Percentiles rank a stretch among this genome's conserved stretches.
Conservation (phyloP, 257 asterid species). For the Mitragyna speciosa region DNA sequence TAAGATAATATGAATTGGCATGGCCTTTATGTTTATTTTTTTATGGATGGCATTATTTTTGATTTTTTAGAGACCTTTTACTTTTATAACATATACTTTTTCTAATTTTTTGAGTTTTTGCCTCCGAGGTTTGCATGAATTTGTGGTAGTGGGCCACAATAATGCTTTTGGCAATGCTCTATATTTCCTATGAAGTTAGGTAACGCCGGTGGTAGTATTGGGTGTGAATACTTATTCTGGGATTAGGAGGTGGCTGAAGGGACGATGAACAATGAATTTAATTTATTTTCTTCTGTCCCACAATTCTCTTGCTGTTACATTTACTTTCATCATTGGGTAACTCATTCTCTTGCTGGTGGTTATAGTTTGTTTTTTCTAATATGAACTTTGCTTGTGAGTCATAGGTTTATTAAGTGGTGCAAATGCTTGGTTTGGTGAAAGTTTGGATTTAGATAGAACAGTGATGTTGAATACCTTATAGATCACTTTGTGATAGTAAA, state of each 20-base stretch:
- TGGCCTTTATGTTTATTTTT: not conserved
- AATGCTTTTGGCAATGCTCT: not conserved
- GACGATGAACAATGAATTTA: not conserved
- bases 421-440: not conserved
- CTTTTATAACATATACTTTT: not conserved
- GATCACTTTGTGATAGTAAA: not conserved
- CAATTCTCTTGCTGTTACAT: not conserved
- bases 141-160: not conserved
- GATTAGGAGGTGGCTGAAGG: not conserved
- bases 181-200: not conserved
- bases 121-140: not conserved
- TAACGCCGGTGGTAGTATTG: not conserved
- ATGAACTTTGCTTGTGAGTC: not conserved
- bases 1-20: not conserved
- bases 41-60: not conserved
- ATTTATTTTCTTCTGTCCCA: not conserved
- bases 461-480: not conserved
- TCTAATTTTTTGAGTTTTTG: not conserved
- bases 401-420: not conserved
- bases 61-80: too few species aligned
- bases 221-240: not conserved
- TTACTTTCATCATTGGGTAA: not conserved
- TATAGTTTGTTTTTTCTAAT: not conserved
- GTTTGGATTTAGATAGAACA: not conserved
- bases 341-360: not conserved